A percentile compares a stretch with the other conserved stretches of the same genome.
Conservation (phyloP, 2,329 filamentous ascomycete species). For the Cylindrodendrum hubeiense region DNA sequence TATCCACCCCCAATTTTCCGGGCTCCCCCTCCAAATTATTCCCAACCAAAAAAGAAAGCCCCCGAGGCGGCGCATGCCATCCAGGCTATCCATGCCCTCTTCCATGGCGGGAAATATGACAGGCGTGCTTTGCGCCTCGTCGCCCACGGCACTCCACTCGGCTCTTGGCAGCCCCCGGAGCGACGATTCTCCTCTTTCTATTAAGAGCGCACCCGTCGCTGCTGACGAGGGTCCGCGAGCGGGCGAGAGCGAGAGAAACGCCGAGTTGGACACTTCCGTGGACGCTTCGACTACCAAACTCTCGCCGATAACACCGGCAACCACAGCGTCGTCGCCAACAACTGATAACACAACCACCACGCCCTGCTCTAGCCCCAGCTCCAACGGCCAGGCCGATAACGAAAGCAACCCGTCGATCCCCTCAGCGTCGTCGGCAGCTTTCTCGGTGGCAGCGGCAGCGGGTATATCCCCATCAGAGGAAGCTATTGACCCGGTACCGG, state of each 20-base stretch:
- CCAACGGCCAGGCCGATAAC: not conserved
- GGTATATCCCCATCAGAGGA: slow-evolving; percentile 7
- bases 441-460: slow-evolving; percentile 20
- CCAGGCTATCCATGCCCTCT: not conserved
- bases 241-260: not conserved
- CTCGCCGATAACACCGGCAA: not conserved
- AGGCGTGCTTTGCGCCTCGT: slow-evolving; percentile 49
- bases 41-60: slow-evolving; percentile 15
- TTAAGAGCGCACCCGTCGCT: slow-evolving; percentile 34
- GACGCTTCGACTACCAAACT: not conserved
- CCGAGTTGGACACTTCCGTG: not conserved
- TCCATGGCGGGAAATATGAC: slow-evolving; percentile 40
- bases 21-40: slow-evolving; percentile 10
- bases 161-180: slow-evolving; percentile 55
- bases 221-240: slow-evolving; percentile 18
- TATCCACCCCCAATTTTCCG: slow-evolving; percentile 19
- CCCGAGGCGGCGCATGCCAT: slow-evolving; percentile 9
- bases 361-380: not conserved
- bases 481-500: slow-evolving; percentile 15
- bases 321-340: not conserved
- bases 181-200: slow-evolving; percentile 30
- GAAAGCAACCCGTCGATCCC: not conserved
- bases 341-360: not conserved
- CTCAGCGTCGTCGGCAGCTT: slow-evolving; percentile 12
- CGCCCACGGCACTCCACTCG: slow-evolving; percentile 65